Evolutionary conservation across 345 rosid genomes (phyloP).

Genomic region (Alliaria petiolata): DNA sequence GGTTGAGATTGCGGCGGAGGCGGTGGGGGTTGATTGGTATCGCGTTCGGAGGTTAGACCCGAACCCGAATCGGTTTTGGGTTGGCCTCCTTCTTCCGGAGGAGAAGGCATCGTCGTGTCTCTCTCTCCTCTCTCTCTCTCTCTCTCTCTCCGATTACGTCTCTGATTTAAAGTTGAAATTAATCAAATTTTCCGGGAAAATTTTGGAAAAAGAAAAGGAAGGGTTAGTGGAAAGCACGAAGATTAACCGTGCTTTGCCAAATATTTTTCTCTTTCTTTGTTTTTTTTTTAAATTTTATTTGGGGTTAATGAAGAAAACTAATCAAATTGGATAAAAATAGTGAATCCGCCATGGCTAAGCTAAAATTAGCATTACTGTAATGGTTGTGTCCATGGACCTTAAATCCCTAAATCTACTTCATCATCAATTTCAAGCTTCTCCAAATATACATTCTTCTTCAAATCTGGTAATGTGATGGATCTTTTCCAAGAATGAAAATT

Average conservation of each 20-base stretch:
- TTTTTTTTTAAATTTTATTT: background rate
- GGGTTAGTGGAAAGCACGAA: constrained; percentile 25
- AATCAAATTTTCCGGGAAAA: background rate
- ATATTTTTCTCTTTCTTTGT: background rate
- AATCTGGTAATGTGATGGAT: background rate
- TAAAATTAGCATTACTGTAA: constrained; percentile 16
- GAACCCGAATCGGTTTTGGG: constrained; percentile 21
- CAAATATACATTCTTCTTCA: background rate
- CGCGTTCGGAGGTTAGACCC: constrained; percentile 28
- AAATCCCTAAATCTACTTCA: background rate
- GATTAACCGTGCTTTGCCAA: background rate
- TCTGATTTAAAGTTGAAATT: background rate
- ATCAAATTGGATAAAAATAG: constrained; percentile 29
- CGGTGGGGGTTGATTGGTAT: constrained; percentile 24
- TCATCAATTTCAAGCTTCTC: background rate
- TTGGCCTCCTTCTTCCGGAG: constrained; percentile 25
- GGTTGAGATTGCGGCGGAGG: constrained; percentile 8
- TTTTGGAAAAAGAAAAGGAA: constrained; percentile 10
- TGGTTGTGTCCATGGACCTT: background rate
- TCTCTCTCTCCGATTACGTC: background rate
- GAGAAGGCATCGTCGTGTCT: constrained; percentile 31
- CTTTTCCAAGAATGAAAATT: background rate
- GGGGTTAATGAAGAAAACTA: background rate
- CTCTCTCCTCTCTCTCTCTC: background rate
- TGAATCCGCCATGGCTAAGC: constrained; percentile 13